phyloP scores from a whole-genome alignment of 768 basidiomycete species.

The Termitomyces sp. region DNA sequence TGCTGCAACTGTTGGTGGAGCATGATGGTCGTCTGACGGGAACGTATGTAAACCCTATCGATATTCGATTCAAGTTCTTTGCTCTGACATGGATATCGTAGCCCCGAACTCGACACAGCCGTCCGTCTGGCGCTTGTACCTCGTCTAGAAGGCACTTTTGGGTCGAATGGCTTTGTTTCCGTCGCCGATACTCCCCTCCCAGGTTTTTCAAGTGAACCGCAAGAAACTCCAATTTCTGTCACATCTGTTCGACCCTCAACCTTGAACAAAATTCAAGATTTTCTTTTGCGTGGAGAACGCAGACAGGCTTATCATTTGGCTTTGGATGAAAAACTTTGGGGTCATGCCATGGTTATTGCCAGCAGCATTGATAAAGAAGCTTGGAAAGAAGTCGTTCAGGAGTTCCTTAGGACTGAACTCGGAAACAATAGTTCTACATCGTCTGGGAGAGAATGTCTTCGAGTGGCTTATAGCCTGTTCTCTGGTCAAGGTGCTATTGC shows the following conservation, averaged over 20 bases:
- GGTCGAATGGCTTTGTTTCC: conserved; percentile 26
- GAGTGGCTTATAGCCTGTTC: conserved; percentile 78
- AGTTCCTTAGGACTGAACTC: conserved; percentile 81
- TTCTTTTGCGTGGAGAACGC: conserved; percentile 82
- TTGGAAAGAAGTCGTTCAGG: conserved; percentile 87
- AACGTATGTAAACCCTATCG: conserved; percentile 52
- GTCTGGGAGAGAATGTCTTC: conserved; percentile 65
- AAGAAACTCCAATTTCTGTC: conserved; percentile 54
- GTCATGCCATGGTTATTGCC: conserved; percentile 93
- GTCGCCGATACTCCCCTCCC: conserved; percentile 30
- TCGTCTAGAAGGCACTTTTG: conserved; percentile 33
- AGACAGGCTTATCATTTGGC: conserved; percentile 87
- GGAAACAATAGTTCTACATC: conserved; percentile 24
- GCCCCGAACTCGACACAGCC: conserved; percentile 66
- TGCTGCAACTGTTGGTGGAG: conserved; percentile 80
- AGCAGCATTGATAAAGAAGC: conserved; percentile 90
- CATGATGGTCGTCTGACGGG: conserved; percentile 86
- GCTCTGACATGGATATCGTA: conserved; percentile 11
- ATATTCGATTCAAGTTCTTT: background rate
- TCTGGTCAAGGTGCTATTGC: conserved; percentile 79
- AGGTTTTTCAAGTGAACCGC: conserved; percentile 22
- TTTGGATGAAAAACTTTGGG: conserved; percentile 86
- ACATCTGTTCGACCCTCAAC: conserved; percentile 59
- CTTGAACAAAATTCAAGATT: conserved; percentile 74
- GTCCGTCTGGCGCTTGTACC: conserved; percentile 75